These are phyloP conservation scores for Micractinium conductrix DNA, from an alignment of 139 green algal species.

Conservation along the genomic window DNA sequence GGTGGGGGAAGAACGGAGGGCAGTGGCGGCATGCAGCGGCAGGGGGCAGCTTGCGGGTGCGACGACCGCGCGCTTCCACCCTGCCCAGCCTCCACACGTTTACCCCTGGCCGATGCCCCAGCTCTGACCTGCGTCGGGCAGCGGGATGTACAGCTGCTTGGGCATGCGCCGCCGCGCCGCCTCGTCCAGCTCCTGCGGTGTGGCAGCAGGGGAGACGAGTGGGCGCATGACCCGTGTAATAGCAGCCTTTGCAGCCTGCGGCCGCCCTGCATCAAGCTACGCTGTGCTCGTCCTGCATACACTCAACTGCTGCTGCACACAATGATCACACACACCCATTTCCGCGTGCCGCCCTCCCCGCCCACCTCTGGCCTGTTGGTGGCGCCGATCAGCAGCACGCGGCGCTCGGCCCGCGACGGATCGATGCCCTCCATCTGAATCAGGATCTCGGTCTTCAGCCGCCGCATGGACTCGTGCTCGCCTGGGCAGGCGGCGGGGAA, in stretches of 20 bases:
- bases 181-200: conserved; percentile 96
- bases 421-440: conserved; percentile 94
- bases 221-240: not conserved
- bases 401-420: conserved; percentile 53
- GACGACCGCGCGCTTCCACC: not conserved
- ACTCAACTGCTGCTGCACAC: too few relatives aligned
- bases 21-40: not conserved
- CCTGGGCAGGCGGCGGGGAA: conserved; percentile 48
- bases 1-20: not conserved
- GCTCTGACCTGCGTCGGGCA: conserved; percentile 85
- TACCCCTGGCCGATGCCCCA: not conserved
- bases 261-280: not conserved
- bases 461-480: conserved; percentile 95
- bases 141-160: conserved; percentile 99
- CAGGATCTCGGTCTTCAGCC: conserved; percentile 98
- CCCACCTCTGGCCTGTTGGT: conserved; percentile 94
- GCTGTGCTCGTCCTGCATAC: too few relatives aligned
- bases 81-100: not conserved
- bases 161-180: conserved; percentile 93
- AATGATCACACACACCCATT: not conserved
- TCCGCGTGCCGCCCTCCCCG: not conserved
- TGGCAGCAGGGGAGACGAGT: not conserved
- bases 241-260: not conserved
- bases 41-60: not conserved
- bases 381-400: conserved; percentile 92